Conservation (phyloP, 2,329 filamentous ascomycete species). For the Massarina eburnea region DNA sequence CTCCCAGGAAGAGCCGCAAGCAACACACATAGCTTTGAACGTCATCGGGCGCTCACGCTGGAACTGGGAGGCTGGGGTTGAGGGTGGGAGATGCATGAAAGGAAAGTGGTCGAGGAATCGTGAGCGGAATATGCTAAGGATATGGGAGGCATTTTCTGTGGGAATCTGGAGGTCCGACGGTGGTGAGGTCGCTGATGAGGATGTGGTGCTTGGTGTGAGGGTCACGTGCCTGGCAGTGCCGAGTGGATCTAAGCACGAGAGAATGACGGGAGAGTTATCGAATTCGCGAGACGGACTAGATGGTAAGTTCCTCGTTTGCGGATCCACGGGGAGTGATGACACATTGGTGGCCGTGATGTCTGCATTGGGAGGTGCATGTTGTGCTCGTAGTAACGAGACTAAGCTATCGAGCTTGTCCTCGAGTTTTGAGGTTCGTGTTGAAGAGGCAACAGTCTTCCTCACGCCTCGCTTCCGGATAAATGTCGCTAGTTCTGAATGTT, state of each 20-base stretch:
- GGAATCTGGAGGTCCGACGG: not conserved
- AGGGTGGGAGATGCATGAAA: slow-evolving; percentile 9
- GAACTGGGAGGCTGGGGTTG: slow-evolving; percentile 8
- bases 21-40: slow-evolving; percentile 12
- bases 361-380: slow-evolving; percentile 4
- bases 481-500: slow-evolving; percentile 11
- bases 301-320: too few species aligned
- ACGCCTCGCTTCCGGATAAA: slow-evolving; percentile 11
- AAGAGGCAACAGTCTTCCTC: slow-evolving; percentile 6
- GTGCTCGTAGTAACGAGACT: slow-evolving; percentile 28
- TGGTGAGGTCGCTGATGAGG: slow-evolving; percentile 1
- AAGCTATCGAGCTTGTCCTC: slow-evolving; percentile 37
- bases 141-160: slow-evolving; percentile 7
- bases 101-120: slow-evolving; percentile 15
- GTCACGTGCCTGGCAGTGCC: not conserved
- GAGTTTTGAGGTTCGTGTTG: slow-evolving; percentile 16
- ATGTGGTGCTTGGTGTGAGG: not conserved
- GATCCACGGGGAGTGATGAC: not conserved
- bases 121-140: slow-evolving; percentile 11
- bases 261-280: too few species aligned
- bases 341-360: not conserved
- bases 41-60: slow-evolving; percentile 13
- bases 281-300: too few species aligned
- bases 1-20: slow-evolving; percentile 1
- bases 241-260: too few species aligned